Conservation (phyloP, 164 flowering plant species). For the Vitis labrusca region DNA sequence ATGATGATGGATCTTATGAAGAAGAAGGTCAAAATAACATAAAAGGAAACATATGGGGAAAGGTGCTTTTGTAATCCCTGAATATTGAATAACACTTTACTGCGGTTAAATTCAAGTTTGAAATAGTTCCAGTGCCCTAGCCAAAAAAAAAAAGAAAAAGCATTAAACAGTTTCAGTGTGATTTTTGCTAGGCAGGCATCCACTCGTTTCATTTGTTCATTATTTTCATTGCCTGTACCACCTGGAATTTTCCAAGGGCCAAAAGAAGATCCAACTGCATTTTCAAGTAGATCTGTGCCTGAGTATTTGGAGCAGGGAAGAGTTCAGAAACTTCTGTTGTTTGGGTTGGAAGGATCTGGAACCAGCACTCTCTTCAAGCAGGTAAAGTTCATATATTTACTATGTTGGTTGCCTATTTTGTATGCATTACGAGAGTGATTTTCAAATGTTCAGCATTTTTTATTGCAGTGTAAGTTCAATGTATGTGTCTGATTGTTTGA, state of each 20-base stretch:
- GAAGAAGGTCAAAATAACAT: constrained; percentile 98
- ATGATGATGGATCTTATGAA: constrained; percentile 97
- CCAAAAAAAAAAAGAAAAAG: too few species aligned
- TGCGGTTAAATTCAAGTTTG: too few species aligned
- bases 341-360: constrained; percentile 83
- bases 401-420: background rate
- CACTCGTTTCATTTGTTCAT: constrained; percentile 62
- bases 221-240: constrained; percentile 82
- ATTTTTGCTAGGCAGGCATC: constrained; percentile 60
- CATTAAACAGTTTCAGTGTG: constrained; percentile 8
- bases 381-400: constrained; percentile 31
- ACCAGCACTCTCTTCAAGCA: constrained; percentile 94
- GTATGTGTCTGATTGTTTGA: too few species aligned
- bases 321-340: constrained; percentile 75
- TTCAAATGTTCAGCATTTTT: too few species aligned
- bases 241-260: constrained; percentile 53
- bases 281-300: constrained; percentile 49
- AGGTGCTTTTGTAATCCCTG: constrained; percentile 41
- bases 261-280: constrained; percentile 58
- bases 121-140: too few species aligned
- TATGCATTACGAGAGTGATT: too few species aligned
- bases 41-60: constrained; percentile 95
- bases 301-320: constrained; percentile 65
- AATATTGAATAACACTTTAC: too few species aligned
- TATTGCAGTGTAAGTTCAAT: too few species aligned